These are phyloP conservation scores for Cucumis variabilis DNA, from an alignment of 331 rosid genomes.

Conservation along the genomic window DNA sequence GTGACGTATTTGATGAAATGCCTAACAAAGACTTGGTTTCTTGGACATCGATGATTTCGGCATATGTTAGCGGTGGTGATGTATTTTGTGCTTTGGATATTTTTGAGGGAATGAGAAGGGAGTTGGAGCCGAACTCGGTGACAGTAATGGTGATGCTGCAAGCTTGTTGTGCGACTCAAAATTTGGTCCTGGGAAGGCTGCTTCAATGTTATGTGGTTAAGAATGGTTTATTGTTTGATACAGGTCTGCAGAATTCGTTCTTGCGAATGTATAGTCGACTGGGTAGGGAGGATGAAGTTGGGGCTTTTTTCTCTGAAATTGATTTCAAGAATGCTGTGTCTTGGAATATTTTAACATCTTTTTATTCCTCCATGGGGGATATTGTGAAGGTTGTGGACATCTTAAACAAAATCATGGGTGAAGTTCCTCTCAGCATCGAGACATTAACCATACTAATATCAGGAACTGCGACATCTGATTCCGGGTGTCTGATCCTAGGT, in stretches of 20 bases:
- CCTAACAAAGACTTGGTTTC: not conserved
- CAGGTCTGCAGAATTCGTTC: conserved; percentile 49
- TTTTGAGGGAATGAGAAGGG: conserved; percentile 57
- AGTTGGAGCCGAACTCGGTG: conserved; percentile 50
- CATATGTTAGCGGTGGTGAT: conserved; percentile 41
- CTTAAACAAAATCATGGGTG: conserved; percentile 43
- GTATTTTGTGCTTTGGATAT: conserved; percentile 37
- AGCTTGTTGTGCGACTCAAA: conserved; percentile 42
- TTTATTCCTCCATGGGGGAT: not conserved
- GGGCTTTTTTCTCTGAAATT: conserved; percentile 44
- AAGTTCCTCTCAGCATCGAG: conserved; percentile 37
- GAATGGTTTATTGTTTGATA: conserved; percentile 47
- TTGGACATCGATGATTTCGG: conserved; percentile 43
- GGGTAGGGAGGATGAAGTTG: conserved; percentile 43
- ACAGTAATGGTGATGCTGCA: conserved; percentile 57
- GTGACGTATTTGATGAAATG: not conserved
- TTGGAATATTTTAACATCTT: not conserved
- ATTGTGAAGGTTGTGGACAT: conserved; percentile 35
- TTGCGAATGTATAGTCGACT: conserved; percentile 53
- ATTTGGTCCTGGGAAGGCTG: conserved; percentile 13
- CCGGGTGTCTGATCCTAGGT: conserved; percentile 48
- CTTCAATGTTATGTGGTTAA: conserved; percentile 45
- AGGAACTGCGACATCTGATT: conserved; percentile 39
- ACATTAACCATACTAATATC: conserved; percentile 54
- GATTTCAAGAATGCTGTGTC: conserved; percentile 41